Conservation (phyloP, 2,329 filamentous ascomycete species). For the Ilyonectria sp. region DNA sequence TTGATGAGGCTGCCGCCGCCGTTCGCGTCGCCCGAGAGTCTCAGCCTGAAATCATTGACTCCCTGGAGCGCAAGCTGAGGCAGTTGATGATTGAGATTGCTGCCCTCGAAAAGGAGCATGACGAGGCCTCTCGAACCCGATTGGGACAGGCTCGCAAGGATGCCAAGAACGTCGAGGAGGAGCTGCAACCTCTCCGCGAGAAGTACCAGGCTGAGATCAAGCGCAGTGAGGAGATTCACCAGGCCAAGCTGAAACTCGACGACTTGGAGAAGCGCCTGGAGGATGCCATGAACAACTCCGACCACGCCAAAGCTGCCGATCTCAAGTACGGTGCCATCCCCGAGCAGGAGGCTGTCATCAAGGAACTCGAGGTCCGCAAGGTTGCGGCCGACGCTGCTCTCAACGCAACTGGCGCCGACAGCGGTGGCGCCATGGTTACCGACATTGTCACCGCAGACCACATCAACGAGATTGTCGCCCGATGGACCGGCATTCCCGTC, state of each 20-base stretch:
- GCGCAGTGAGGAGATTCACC: slow-evolving; percentile 91
- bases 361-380: slow-evolving; percentile 85
- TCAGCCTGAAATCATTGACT: slow-evolving; percentile 95
- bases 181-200: slow-evolving; percentile 90
- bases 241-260: slow-evolving; percentile 95
- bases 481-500: slow-evolving; percentile 98
- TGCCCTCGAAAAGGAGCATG: slow-evolving; percentile 92
- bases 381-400: slow-evolving; percentile 81
- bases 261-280: slow-evolving; percentile 92
- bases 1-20: slow-evolving; percentile 97
- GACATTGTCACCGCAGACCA: slow-evolving; percentile 97
- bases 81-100: slow-evolving; percentile 99
- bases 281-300: slow-evolving; percentile 89
- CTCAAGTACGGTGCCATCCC: slow-evolving; percentile 98
- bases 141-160: slow-evolving; percentile 89
- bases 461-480: slow-evolving; percentile 98
- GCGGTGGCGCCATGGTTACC: slow-evolving; percentile 83
- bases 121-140: slow-evolving; percentile 90
- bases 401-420: slow-evolving; percentile 69
- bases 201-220: slow-evolving; percentile 96
- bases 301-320: slow-evolving; percentile 91
- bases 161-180: slow-evolving; percentile 94
- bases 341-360: slow-evolving; percentile 87
- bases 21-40: slow-evolving; percentile 96
- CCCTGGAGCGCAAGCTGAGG: slow-evolving; percentile 88